Base-by-base conservation (phyloP, 805 yeast species). In the Saccharomycopsis sp. region DNA sequence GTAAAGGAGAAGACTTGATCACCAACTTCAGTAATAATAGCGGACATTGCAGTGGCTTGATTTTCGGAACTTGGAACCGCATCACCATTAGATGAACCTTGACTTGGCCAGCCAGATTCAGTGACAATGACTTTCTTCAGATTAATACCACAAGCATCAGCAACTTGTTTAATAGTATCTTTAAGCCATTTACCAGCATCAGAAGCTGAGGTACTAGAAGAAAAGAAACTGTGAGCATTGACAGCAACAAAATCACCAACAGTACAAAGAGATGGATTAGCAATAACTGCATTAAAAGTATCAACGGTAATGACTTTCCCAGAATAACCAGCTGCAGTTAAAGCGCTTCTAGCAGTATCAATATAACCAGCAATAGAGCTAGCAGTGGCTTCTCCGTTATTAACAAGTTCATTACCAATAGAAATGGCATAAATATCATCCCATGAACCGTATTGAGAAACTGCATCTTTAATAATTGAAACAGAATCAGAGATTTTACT, bases 41-140 rank as follows among this genome's bases (percentile, higher is more conserved):
- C 60, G 45, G 67, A 53, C 35, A 77, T 54, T 8, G 81, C 79
- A 6, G 63, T 48, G 15, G 60, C 52, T 56, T 77, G 83, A 61
- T 76, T 71, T 3, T 50, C 55, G 23, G 49, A 49, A 19, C 77
- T 69, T 31, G 83, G 80, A 26, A 76, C 76, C 49, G 76, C 75
- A 31, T 49, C 46, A 43, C 78, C 79, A 49, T 63, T 70, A 44
- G 67, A 52, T 46, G 62, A 56, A 52, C 85, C 84, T 49, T 63
- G 52, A 5, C 78, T 67, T 52, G 81, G 82, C 82, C 81, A 76
- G 18, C 81, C 82, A 36, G 76, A 66, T 57, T 76, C 82, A 39
- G 74, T 64, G 43, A 76, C 60, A 42, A 72, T 55, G 30, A 74
- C 70, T 12, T 18, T 21, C 17, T 27, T n/a, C 8, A 15, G 13